Evolutionary conservation across 139 green algal genomes (phyloP), one percentile per base, ranked within the genome.

Genomic region (Ettlia oleoabundans): DNA sequence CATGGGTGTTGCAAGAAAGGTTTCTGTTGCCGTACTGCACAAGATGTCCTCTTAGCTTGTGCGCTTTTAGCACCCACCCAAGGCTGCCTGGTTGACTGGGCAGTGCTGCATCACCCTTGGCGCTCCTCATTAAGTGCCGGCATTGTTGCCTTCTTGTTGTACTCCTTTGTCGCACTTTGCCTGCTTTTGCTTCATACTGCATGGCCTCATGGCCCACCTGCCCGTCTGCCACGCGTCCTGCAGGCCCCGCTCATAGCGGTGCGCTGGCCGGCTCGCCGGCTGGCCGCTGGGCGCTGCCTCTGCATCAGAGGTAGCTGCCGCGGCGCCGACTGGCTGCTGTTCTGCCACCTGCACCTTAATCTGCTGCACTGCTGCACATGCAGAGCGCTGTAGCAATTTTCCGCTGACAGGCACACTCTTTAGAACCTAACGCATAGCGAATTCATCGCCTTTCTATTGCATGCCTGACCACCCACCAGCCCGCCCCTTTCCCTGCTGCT

Each of bases 201-300:
- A 33, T 38, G 63, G 18, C 55, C 55, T 32, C 18, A 28, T n/a
- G 15, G 55, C 55, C 21, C 5, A 5, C 18, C 55, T 65, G 55
- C 72, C 52, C 35, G 52, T 51, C 51, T 67, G 22, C 30, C 35
- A 15, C 8, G 2, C n/a, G 52, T 51, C 35, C 32, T 4, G 72
- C 72, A 78, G 71, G 71, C 71, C 71, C 32, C 30, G 47, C 71
- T 78, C 71, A 37, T 65, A 63, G 15, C 32, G 64, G 32, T 43
- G 28, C 22, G 38, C 52, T 37, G 37, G 33, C 32, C 24, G 15
- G 66, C 38, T 21, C n/a, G 9, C 28, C 21, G 32, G 26, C 15
- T 58, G 10, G 47, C 47, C 47, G 47, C 47, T 15, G 10, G 47
- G 47, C 47, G 15, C 15, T 58, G 47, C 47, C 47, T 15, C 47